A percentile compares a stretch with the other conserved stretches of the same genome.
Evolutionary conservation across 371 early-diverging fungal genomes (phyloP).

Genomic region (Blakeslea trispora): DNA sequence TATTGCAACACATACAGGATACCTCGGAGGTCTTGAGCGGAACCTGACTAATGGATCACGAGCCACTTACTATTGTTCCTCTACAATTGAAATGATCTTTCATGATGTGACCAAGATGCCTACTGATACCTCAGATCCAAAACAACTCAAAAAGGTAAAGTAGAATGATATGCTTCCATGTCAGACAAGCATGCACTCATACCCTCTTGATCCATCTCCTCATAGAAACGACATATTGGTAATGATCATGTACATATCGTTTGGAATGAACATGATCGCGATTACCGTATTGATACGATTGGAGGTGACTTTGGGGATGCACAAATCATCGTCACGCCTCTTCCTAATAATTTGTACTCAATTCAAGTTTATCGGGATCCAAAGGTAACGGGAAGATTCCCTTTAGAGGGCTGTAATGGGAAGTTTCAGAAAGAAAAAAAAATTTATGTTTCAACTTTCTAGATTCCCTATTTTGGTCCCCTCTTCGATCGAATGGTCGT

Average conservation of each 20-base stretch:
- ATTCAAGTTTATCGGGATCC: constrained; percentile 77
- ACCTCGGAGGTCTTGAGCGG: constrained; percentile 84
- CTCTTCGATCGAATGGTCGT: constrained; percentile 82
- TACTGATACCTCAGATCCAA: constrained; percentile 73
- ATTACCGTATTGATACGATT: constrained; percentile 86
- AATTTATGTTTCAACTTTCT: constrained; percentile 5
- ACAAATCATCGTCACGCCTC: constrained; percentile 87
- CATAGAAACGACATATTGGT: constrained; percentile 95
- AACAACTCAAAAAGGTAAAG: constrained; percentile 84
- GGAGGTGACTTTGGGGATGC: constrained; percentile 98
- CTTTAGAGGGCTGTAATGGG: not conserved
- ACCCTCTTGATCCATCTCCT: not conserved
- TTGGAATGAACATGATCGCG: constrained; percentile 91
- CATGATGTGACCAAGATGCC: constrained; percentile 95
- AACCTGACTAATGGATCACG: constrained; percentile 77
- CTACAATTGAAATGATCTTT: constrained; percentile 85
- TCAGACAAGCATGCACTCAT: not conserved
- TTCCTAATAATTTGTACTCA: constrained; percentile 67
- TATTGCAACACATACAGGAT: constrained; percentile 82
- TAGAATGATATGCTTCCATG: not conserved
- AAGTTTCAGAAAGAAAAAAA: constrained; percentile 8
- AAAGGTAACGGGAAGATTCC: constrained; percentile 41
- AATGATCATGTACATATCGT: constrained; percentile 97
- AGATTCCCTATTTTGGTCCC: constrained; percentile 84
- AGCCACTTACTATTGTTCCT: constrained; percentile 83